Conservation (phyloP, 2,329 filamentous ascomycete species). For the Delphinella strobiligena region DNA sequence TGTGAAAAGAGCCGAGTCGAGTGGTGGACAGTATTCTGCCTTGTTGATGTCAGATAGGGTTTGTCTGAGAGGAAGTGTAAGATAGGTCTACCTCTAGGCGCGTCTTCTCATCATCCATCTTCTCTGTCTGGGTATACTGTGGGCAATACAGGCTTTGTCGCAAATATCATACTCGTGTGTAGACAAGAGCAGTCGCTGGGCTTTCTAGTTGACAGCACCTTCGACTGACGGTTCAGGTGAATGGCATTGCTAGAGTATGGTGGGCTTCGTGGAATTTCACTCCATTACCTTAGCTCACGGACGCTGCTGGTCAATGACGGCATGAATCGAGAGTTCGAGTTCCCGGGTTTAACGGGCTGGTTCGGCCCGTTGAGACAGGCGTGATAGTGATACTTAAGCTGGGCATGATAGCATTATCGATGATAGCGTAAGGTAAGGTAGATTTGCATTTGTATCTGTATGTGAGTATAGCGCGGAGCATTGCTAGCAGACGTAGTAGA, state of each 20-base stretch:
- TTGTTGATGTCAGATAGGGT: slow-evolving; percentile 28
- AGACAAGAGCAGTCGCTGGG: neutral
- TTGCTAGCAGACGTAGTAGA: no score
- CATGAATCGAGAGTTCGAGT: neutral
- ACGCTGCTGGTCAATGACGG: neutral
- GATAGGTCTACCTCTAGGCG: slow-evolving; percentile 9
- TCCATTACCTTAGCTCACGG: no score
- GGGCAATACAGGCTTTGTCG: slow-evolving; percentile 4
- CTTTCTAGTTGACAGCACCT: no score
- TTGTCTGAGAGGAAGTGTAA: neutral
- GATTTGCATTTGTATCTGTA: no score
- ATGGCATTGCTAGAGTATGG: no score
- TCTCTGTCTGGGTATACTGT: slow-evolving; percentile 3
- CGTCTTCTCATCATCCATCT: slow-evolving; percentile 10
- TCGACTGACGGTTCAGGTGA: no score
- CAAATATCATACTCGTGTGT: slow-evolving; percentile 6
- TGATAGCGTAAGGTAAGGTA: no score
- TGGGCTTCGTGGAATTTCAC: no score
- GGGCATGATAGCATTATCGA: no score
- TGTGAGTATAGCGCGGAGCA: no score
- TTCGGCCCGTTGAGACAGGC: neutral
- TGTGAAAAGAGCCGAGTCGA: slow-evolving; percentile 68
- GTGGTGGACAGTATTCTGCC: slow-evolving; percentile 58
- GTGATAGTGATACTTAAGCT: no score
- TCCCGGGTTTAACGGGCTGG: neutral